These are phyloP conservation scores for Lachnum nothofagi DNA, from an alignment of 2,329 filamentous ascomycete species.

Conservation along the genomic window DNA sequence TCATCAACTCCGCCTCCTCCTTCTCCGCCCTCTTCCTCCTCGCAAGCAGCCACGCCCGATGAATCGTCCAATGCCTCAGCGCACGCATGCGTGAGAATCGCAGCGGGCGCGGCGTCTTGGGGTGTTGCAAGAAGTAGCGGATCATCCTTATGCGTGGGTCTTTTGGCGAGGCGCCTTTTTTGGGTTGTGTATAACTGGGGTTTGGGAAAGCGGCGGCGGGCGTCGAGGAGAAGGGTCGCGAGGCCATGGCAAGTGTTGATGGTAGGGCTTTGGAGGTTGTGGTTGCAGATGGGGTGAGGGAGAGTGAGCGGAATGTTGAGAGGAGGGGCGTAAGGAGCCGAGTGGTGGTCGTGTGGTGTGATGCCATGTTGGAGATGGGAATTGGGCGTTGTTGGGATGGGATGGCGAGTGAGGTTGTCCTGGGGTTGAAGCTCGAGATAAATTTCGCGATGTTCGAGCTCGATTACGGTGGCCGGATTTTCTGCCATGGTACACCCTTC, in stretches of 20 bases:
- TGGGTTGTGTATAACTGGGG: not conserved
- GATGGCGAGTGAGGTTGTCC: not conserved
- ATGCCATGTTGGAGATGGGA: conserved; percentile 14
- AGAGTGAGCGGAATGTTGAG: conserved; percentile 16
- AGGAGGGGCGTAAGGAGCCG: conserved; percentile 27
- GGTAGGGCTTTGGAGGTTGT: not conserved
- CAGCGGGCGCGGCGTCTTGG: conserved; percentile 67
- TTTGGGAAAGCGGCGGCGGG: conserved; percentile 9
- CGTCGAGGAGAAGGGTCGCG: conserved; percentile 22
- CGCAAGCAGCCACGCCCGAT: conserved; percentile 87
- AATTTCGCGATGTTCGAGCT: conserved; percentile 9
- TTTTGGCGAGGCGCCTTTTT: conserved; percentile 5
- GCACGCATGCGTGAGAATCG: conserved; percentile 81
- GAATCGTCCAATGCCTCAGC: conserved; percentile 97
- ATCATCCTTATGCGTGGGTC: conserved; percentile 47
- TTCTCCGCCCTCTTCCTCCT: conserved; percentile 61
- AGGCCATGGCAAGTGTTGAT: not conserved
- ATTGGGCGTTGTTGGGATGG: not conserved
- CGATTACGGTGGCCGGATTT: too few relatives aligned
- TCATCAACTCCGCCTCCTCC: conserved; percentile 66
- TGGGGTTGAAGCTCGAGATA: conserved; percentile 5
- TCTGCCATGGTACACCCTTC: too few relatives aligned
- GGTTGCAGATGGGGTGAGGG: conserved; percentile 3
- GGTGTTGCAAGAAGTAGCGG: conserved; percentile 66
- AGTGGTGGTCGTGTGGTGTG: conserved; percentile 18